Conservation (phyloP, 2,329 filamentous ascomycete species). For the Dothidotthia symphoricarpi region DNA sequence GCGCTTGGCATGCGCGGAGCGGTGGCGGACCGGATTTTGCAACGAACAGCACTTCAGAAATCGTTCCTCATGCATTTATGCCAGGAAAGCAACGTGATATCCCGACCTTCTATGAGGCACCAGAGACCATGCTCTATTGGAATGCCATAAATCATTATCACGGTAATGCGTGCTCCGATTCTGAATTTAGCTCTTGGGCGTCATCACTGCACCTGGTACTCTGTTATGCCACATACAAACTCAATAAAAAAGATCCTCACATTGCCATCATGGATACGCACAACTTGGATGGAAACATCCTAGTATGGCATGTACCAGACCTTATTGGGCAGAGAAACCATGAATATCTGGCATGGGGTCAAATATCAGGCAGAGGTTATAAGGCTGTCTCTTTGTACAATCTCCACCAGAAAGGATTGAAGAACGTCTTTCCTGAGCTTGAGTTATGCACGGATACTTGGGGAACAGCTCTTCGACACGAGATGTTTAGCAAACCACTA, state of each 20-base stretch:
- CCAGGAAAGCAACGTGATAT: neutral
- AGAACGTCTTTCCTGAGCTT: neutral
- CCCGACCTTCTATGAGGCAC: constrained; percentile 1
- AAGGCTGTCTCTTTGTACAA: neutral
- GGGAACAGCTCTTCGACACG: neutral
- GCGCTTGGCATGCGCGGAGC: constrained; percentile 1
- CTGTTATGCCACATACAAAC: constrained; percentile 1
- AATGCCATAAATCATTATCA: neutral
- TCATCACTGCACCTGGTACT: constrained; percentile 6
- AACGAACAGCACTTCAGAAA: constrained; percentile 2
- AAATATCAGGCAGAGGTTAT: constrained; percentile 4
- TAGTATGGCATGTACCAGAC: constrained; percentile 6
- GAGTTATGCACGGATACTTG: neutral
- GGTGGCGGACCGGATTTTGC: constrained; percentile 2
- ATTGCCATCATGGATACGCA: constrained; percentile 5
- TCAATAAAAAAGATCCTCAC: neutral
- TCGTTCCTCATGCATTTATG: constrained; percentile 6
- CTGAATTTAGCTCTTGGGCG: constrained; percentile 8
- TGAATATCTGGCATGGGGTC: constrained; percentile 4
- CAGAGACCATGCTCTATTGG: neutral
- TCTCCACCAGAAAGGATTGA: neutral
- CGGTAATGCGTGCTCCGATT: neutral
- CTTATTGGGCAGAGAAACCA: neutral
- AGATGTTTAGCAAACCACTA: neutral
- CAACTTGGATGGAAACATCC: constrained; percentile 1